Conservation (phyloP, 805 yeast species). For the Clavispora fructus region DNA sequence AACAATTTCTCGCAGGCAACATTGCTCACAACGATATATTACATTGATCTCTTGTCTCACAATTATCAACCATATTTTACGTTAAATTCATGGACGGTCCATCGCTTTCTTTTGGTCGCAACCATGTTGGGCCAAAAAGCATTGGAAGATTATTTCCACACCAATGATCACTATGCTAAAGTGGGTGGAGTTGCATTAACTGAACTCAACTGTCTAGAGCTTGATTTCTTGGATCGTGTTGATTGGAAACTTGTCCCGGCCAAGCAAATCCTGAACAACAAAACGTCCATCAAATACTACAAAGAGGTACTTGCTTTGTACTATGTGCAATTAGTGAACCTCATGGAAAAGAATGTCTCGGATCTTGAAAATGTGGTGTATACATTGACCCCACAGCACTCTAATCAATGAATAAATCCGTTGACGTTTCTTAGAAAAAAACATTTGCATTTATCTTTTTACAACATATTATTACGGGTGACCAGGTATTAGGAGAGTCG, state of each 20-base stretch:
- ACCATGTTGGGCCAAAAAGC: conserved; percentile 90
- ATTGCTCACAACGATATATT: conserved; percentile 76
- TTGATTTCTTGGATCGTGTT: conserved; percentile 78
- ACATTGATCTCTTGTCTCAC: conserved; percentile 77
- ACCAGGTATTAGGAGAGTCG: not conserved
- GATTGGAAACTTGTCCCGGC: conserved; percentile 55
- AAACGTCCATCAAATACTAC: conserved; percentile 24
- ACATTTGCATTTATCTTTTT: not conserved
- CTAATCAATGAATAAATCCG: not conserved
- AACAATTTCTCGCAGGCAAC: conserved; percentile 84
- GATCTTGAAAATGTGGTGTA: conserved; percentile 12
- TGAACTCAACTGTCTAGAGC: conserved; percentile 81
- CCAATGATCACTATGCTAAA: conserved; percentile 88
- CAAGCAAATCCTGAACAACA: conserved; percentile 20
- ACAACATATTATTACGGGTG: not conserved
- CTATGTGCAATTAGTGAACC: conserved; percentile 33
- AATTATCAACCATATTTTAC: conserved; percentile 73
- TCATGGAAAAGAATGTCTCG: conserved; percentile 33
- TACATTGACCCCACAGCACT: not conserved
- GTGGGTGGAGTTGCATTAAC: conserved; percentile 88
- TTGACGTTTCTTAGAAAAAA: not conserved
- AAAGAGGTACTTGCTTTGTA: conserved; percentile 37
- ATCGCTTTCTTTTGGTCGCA: conserved; percentile 83
- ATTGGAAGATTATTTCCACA: conserved; percentile 88
- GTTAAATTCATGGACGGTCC: conserved; percentile 87